Conservation (phyloP, 2,329 filamentous ascomycete species). For the Aspergillus pseudoterreus region DNA sequence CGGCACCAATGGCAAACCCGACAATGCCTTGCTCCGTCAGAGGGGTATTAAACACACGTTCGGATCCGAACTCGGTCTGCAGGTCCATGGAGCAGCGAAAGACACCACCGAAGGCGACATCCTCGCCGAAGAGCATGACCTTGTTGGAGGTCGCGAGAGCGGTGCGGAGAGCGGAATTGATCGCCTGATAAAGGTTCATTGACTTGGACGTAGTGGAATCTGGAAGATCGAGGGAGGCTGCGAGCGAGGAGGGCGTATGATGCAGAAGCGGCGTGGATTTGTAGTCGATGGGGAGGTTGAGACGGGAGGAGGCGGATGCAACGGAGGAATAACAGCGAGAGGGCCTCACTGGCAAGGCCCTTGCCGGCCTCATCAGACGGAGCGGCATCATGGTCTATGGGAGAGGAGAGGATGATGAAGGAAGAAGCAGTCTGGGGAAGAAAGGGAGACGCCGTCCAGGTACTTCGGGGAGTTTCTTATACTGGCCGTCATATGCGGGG, state of each 20-base stretch:
- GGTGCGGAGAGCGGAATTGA: constrained; percentile 83
- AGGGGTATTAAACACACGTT: constrained; percentile 94
- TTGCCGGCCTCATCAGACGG: background rate
- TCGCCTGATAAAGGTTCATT: constrained; percentile 89
- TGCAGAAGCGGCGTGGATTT: constrained; percentile 74
- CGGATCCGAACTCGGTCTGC: constrained; percentile 77
- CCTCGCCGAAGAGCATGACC: constrained; percentile 90
- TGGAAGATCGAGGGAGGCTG: constrained; percentile 69
- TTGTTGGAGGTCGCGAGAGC: constrained; percentile 79
- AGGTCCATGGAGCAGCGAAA: constrained; percentile 93
- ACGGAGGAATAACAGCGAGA: constrained; percentile 44
- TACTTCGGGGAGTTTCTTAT: background rate
- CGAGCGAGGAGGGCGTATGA: constrained; percentile 70
- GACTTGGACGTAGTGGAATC: constrained; percentile 71
- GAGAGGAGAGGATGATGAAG: background rate
- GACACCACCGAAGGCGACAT: constrained; percentile 94
- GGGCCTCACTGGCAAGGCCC: constrained; percentile 11
- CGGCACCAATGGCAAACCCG: constrained; percentile 86
- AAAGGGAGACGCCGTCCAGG: background rate
- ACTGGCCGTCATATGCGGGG: constrained; percentile 12
- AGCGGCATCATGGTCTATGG: background rate
- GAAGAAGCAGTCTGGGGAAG: background rate
- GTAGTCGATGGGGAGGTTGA: constrained; percentile 89
- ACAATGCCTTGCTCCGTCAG: constrained; percentile 91
- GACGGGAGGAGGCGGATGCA: constrained; percentile 50